phyloP scores from a whole-genome alignment of 768 basidiomycete species.

The Mycena belliarum region DNA sequence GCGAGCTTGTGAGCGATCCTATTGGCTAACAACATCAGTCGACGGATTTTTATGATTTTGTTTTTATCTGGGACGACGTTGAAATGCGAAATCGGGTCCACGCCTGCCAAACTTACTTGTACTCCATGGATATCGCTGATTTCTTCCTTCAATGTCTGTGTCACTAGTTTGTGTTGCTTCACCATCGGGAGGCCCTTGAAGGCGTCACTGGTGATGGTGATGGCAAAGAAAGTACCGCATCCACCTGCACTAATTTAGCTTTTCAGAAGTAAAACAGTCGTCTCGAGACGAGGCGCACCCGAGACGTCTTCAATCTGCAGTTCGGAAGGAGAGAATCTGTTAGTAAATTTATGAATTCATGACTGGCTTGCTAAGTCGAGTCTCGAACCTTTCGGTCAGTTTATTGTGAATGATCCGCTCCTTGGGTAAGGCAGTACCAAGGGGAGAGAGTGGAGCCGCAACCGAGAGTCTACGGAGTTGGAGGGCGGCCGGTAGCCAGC shows the following conservation, averaged over 20 bases:
- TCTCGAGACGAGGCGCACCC: conserved; percentile 58
- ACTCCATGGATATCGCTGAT: conserved; percentile 91
- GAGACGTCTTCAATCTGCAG: conserved; percentile 94
- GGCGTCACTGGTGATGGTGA: conserved; percentile 78
- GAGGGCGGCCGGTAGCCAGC: conserved; percentile 29
- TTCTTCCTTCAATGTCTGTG: conserved; percentile 81
- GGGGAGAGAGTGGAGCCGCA: conserved; percentile 11
- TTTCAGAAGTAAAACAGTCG: conserved; percentile 1
- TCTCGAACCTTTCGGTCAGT: conserved; percentile 50
- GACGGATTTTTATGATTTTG: background rate
- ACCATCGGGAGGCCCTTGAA: conserved; percentile 87
- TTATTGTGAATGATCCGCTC: conserved; percentile 74
- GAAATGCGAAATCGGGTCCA: conserved; percentile 1
- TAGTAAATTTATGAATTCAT: background rate
- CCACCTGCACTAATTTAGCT: conserved; percentile 59
- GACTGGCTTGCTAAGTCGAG: background rate
- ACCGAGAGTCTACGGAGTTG: conserved; percentile 33
- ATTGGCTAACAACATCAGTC: too few relatives aligned
- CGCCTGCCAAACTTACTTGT: conserved; percentile 57
- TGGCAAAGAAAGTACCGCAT: conserved; percentile 96
- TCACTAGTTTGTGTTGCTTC: conserved; percentile 93
- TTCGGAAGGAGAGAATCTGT: conserved; percentile 69
- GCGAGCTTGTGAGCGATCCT: too few relatives aligned
- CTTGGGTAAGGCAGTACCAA: conserved; percentile 48
- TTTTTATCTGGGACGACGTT: conserved; percentile 3